Base-by-base conservation (phyloP, 768 basidiomycete genomes). In the Agrocybe praecox region DNA sequence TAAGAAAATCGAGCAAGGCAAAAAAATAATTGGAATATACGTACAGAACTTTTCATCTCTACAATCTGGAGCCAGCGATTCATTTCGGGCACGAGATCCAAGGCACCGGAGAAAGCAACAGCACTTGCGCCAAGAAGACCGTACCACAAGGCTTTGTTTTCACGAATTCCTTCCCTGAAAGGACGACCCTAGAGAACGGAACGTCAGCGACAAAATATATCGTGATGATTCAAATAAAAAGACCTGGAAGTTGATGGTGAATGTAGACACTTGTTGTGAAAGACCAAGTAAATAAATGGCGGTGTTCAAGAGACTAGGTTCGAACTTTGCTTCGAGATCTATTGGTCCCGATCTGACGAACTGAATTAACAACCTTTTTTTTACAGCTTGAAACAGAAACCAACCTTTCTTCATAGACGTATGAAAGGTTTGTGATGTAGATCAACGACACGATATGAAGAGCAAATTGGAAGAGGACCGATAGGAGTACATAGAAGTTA, bases 51-150 rank as follows among this genome's bases (percentile, higher is more conserved):
- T 45, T 86, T 73, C 96, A 99, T 96, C 70, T 91, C 93, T 22
- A 97, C 94, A 43, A 98, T 89, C 72, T 98, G 97, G 46, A 99
- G 80, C 96, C 97, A 98, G 23, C 92, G 79, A 69, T 96, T 98
- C 57, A 97, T 67, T 74, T 99, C 97, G 1, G 97, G 97, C 68
- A 97, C 78, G 63, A 99, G 90, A 69, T 99, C 94, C 0, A 92
- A 94, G 6, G 96, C 86, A 26, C 97, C 97, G 10, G 84, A 90
- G 74, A 98, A 93, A 10, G 97, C 97, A 6, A 99, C 96, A 2
- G 86, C 83, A 52, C 86, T 86, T 24, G 94, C 96, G 10, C 90
- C 93, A 40, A 97, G 77, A 11, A 98, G 84, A 22, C 97, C 97
- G 78, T 88, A 98, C 72, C 84, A 98, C 18, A 99, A 69, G n/a